A percentile compares a stretch with the other conserved stretches of the same genome.
These are phyloP conservation scores for Dryas alaskensis DNA, from an alignment of 306 rosid species.

Conservation along the genomic window DNA sequence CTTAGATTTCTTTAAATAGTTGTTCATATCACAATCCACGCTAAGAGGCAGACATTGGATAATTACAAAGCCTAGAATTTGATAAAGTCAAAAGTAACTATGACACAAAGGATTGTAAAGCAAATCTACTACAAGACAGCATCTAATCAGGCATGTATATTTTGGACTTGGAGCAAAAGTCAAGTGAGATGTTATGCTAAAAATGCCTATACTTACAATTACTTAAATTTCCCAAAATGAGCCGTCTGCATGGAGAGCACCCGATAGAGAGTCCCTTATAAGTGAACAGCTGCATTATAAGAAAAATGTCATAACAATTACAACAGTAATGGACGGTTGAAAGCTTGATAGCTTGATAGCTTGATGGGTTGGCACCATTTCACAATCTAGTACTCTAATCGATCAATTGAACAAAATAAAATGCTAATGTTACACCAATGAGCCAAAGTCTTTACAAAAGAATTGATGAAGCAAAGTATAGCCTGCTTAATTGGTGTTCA, in stretches of 20 bases:
- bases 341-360: neutral
- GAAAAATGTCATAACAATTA: neutral
- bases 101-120: neutral
- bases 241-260: slow-evolving; percentile 20
- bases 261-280: slow-evolving; percentile 24
- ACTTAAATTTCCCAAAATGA: slow-evolving; percentile 21
- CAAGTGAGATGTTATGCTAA: neutral
- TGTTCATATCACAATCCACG: neutral
- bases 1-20: neutral
- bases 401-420: neutral
- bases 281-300: slow-evolving; percentile 41
- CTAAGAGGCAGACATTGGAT: neutral
- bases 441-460: neutral
- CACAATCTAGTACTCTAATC: neutral
- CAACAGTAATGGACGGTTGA: neutral
- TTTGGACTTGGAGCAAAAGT: neutral
- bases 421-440: neutral
- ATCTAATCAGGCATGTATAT: neutral
- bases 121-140: neutral
- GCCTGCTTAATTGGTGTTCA: neutral
- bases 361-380: neutral
- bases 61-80: neutral
- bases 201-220: slow-evolving; percentile 38
- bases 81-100: neutral
- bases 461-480: neutral